These are phyloP conservation scores for Salix udensis DNA, from an alignment of 345 rosid species.

Conservation along the genomic window DNA sequence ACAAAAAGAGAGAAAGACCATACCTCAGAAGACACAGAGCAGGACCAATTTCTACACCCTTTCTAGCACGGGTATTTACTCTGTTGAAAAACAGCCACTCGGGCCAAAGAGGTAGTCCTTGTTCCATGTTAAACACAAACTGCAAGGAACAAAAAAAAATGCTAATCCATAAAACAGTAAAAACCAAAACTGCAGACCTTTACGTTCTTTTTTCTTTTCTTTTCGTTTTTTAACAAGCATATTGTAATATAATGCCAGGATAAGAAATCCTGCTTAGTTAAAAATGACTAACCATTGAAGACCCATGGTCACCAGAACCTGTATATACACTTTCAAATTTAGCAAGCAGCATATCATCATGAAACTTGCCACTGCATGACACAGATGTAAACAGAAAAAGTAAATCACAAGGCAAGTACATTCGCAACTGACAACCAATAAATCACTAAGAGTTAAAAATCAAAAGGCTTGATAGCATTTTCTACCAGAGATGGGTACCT, in stretches of 20 bases:
- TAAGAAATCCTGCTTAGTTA: background rate
- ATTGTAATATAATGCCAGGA: background rate
- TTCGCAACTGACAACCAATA: background rate
- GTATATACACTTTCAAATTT: slow-evolving; percentile 82
- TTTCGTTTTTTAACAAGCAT: background rate
- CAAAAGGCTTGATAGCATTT: background rate
- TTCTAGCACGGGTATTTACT: slow-evolving; percentile 79
- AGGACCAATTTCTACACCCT: slow-evolving; percentile 76
- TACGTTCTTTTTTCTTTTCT: background rate
- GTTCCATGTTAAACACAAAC: slow-evolving; percentile 85
- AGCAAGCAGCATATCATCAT: slow-evolving; percentile 71
- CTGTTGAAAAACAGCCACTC: slow-evolving; percentile 88
- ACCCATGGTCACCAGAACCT: slow-evolving; percentile 87
- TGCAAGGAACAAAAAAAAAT: slow-evolving; percentile 30
- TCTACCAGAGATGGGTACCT: slow-evolving; percentile 43
- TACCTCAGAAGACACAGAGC: slow-evolving; percentile 72
- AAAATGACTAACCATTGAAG: slow-evolving; percentile 69
- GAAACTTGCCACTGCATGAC: slow-evolving; percentile 68
- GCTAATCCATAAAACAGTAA: slow-evolving; percentile 9
- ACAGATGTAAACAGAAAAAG: slow-evolving; percentile 15
- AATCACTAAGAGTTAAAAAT: background rate
- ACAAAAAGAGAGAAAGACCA: background rate
- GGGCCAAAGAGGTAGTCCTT: slow-evolving; percentile 79
- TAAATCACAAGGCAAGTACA: slow-evolving; percentile 9
- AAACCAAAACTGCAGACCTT: background rate